Percentiles rank a stretch among this genome's conserved stretches.
phyloP scores from a whole-genome alignment of 306 rosid species.

The Lathyrus oleraceus region DNA sequence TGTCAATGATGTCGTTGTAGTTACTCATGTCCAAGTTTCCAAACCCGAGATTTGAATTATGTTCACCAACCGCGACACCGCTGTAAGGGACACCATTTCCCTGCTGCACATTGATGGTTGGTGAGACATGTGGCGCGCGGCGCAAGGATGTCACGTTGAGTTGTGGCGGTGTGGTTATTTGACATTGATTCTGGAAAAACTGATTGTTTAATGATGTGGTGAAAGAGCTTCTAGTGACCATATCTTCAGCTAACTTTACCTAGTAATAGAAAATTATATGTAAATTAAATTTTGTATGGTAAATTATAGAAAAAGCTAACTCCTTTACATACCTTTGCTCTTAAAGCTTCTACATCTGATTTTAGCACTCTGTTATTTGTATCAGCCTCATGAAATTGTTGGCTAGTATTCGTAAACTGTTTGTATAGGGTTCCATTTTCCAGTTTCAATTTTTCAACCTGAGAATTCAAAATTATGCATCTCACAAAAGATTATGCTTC shows the following conservation, averaged over 20 bases:
- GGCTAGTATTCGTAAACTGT: constrained; percentile 62
- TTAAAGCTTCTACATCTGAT: constrained; percentile 88
- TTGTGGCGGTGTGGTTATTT: constrained; percentile 50
- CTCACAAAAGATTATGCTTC: too few species aligned
- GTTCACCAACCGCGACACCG: constrained; percentile 50
- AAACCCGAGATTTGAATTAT: constrained; percentile 44
- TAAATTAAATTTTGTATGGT: not conserved
- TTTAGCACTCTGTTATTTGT: constrained; percentile 76
- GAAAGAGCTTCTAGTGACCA: constrained; percentile 78
- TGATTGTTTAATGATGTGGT: constrained; percentile 53
- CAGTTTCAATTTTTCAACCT: constrained; percentile 69
- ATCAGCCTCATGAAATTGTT: constrained; percentile 73
- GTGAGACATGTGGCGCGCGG: constrained; percentile 56
- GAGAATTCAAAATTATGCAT: constrained; percentile 20
- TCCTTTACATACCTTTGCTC: constrained; percentile 70
- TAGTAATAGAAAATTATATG: constrained; percentile 24
- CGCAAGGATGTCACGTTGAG: constrained; percentile 35
- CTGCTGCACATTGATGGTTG: constrained; percentile 53
- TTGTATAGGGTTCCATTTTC: constrained; percentile 61
- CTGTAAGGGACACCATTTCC: constrained; percentile 54
- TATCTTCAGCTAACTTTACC: constrained; percentile 96
- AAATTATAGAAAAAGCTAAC: not conserved
- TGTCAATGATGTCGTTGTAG: constrained; percentile 38
- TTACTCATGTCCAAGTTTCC: constrained; percentile 42
- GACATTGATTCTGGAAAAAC: constrained; percentile 60